phyloP scores from a whole-genome alignment of 2,329 filamentous ascomycete genomes.

The Ceratocystis harringtonii region DNA sequence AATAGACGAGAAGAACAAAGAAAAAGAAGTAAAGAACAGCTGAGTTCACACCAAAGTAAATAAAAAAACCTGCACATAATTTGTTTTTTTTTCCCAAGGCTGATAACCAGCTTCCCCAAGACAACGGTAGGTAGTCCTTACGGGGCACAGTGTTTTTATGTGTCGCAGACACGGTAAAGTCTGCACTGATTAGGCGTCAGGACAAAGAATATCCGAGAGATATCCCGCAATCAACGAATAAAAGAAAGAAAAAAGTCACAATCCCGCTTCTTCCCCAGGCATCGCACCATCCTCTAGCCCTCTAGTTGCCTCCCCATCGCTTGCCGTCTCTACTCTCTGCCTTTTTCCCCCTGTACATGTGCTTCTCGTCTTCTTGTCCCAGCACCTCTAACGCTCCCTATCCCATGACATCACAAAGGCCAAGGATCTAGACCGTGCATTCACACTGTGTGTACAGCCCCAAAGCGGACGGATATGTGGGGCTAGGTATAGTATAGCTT shows the following conservation, averaged over 20 bases:
- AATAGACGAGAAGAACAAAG: no score
- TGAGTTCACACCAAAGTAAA: not conserved
- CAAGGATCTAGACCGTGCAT: not conserved
- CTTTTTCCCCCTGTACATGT: not conserved
- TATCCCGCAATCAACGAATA: no score
- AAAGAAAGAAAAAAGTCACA: no score
- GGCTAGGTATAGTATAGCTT: not conserved
- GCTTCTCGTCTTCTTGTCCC: not conserved
- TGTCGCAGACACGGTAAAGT: not conserved
- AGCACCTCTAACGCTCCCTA: not conserved
- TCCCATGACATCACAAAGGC: not conserved
- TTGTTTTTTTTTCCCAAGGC: constrained; percentile 3
- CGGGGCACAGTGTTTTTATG: not conserved
- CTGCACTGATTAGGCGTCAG: no score
- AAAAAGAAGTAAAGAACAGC: not conserved
- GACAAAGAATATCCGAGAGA: no score
- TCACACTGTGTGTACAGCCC: not conserved
- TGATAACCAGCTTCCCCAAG: not conserved
- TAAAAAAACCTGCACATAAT: not conserved
- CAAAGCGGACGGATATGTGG: not conserved
- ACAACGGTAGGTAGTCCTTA: not conserved
- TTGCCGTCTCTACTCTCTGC: not conserved
- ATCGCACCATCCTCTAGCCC: no score
- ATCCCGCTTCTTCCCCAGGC: no score
- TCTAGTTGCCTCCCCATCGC: no score